Base-by-base conservation (phyloP, 139 green algal genomes). In the Desmodesmus armatus region DNA sequence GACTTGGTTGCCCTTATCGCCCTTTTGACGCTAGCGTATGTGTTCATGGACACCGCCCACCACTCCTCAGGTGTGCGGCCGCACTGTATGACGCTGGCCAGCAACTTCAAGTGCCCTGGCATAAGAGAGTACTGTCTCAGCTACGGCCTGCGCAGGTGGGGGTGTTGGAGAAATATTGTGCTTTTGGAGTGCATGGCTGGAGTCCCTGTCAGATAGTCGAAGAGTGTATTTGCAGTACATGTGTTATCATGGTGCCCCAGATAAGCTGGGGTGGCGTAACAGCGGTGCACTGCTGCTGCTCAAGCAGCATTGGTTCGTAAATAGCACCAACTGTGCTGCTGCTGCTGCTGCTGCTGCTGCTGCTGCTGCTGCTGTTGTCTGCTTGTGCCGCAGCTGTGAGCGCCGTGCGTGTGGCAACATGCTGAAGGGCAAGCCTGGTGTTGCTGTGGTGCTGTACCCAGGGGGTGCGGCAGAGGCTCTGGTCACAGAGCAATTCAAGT, bases 81-180 rank as follows among this genome's bases (percentile, higher is more conserved):
- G 3, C 78, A 63, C 25, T 67, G 35, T 13, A 80, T 91, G 47
- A 94, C 91, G 3, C 83, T 94, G 39, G 72, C 75, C 37, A 75
- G 29, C 73, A 94, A 94, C 79, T 92, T 95, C 80, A 84, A 85
- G 43, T 78, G 77, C n/a, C 92, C 92, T 0, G 51, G 91, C 21
- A 51, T 93, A 21, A 83, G 92, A 9, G 89, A 93, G 80, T 94
- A 91, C 73, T 81, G 87, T 62, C 77, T 93, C 62, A 51, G 80
- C 72, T 87, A 90, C 47, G 92, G 92, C 31, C 63, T 93, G 27
- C 49, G 84, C 19, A 80, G 73, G 78, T 87, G 63, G 27, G 72
- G 72, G 27, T 49, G 82, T 25, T 51, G 73, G 23, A 89, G 65
- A 0, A 87, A 65, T 19, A 65, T 72, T 21, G 23, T 33, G 63